Evolutionary conservation across 2,329 filamentous ascomycete genomes (phyloP).

Genomic region (Daldinia sp.): DNA sequence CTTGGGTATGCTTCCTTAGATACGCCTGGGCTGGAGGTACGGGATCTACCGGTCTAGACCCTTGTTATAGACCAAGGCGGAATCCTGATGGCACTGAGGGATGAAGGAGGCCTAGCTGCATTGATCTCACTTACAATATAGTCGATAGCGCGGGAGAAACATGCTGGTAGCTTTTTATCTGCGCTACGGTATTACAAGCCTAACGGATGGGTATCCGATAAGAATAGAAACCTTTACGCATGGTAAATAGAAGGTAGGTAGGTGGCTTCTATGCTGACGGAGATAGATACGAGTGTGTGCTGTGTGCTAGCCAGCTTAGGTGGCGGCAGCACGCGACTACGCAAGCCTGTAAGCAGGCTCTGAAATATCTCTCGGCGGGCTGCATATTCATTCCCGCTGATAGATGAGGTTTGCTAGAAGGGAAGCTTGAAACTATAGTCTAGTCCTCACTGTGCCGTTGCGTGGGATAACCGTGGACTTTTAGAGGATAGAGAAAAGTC

Average conservation of each 20-base stretch:
- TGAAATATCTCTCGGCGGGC: background rate
- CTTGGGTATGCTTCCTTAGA: background rate
- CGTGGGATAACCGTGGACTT: background rate
- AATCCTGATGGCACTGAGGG: conserved; percentile 1
- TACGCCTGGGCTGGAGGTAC: background rate
- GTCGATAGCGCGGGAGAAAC: background rate
- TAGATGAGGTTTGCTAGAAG: background rate
- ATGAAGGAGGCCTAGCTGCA: conserved; percentile 8
- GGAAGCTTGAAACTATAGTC: background rate
- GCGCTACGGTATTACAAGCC: background rate
- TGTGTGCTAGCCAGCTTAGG: background rate
- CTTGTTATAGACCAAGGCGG: conserved; percentile 6
- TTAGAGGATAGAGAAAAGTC: background rate
- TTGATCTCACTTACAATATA: conserved; percentile 3
- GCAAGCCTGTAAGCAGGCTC: background rate
- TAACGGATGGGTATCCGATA: background rate
- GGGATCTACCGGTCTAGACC: conserved; percentile 11
- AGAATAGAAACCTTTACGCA: background rate
- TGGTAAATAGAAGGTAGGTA: too few species aligned
- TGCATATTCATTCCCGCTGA: background rate
- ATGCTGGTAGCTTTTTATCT: background rate
- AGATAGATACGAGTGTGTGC: background rate
- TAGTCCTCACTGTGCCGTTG: background rate
- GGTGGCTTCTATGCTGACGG: background rate
- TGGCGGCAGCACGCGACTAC: background rate